Percentiles rank a stretch among this genome's conserved stretches.
phyloP scores from a whole-genome alignment of 345 rosid species.

The Passiflora organensis region DNA sequence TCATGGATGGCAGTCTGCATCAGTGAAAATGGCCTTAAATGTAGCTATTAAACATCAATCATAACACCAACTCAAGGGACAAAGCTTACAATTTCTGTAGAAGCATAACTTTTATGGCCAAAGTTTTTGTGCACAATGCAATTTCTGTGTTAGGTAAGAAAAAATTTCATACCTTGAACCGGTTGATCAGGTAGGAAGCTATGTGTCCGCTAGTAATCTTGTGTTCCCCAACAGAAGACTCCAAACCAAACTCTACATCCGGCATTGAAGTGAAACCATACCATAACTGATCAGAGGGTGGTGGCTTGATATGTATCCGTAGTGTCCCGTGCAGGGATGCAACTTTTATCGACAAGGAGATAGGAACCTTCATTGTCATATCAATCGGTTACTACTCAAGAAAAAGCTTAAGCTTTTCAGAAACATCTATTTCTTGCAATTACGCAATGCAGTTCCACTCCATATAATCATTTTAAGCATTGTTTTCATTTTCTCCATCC shows the following conservation, averaged over 20 bases:
- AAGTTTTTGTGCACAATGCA: not conserved
- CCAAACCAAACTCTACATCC: slow-evolving; percentile 66
- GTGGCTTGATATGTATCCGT: slow-evolving; percentile 77
- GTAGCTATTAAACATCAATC: too few species aligned
- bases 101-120: not conserved
- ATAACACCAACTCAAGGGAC: too few species aligned
- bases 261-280: slow-evolving; percentile 90
- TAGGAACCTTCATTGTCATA: slow-evolving; percentile 59
- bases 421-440: too few species aligned
- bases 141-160: slow-evolving; percentile 1
- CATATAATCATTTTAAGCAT: too few species aligned
- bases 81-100: too few species aligned
- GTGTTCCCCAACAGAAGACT: slow-evolving; percentile 82
- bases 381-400: slow-evolving; percentile 10
- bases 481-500: too few species aligned
- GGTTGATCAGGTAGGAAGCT: slow-evolving; percentile 62
- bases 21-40: slow-evolving; percentile 15
- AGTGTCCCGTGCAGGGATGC: slow-evolving; percentile 76
- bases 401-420: not conserved
- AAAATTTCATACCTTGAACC: slow-evolving; percentile 67
- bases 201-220: slow-evolving; percentile 65
- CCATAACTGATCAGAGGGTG: slow-evolving; percentile 96
- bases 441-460: too few species aligned
- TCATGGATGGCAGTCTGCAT: slow-evolving; percentile 63
- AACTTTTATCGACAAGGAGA: slow-evolving; percentile 74